These are phyloP conservation scores for Harrya chromipes DNA, from an alignment of 768 basidiomycete genomes.

Conservation along the genomic window DNA sequence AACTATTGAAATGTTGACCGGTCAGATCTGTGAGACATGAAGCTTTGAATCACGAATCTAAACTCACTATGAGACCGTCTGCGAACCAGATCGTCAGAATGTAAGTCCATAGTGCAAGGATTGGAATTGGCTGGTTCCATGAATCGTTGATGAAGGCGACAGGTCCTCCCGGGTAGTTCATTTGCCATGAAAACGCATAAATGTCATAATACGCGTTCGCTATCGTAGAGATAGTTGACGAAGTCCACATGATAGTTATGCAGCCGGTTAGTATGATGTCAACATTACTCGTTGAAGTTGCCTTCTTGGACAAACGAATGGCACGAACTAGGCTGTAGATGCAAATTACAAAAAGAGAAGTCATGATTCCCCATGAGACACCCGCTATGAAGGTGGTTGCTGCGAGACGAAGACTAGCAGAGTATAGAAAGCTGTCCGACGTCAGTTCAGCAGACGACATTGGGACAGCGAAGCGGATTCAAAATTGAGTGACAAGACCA, in stretches of 20 bases:
- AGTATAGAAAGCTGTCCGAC: neutral
- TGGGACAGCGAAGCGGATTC: too few relatives aligned
- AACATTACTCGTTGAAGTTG: neutral
- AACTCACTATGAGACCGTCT: neutral
- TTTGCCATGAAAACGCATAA: neutral
- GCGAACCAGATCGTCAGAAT: neutral
- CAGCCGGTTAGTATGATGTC: neutral
- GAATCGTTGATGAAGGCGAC: too few relatives aligned
- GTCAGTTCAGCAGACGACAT: too few relatives aligned
- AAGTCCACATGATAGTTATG: neutral
- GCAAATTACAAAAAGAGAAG: neutral
- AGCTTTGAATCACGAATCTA: neutral
- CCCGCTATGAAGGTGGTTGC: constrained; percentile 1
- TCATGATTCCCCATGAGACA: constrained; percentile 1
- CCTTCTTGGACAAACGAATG: neutral
- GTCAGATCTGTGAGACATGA: neutral
- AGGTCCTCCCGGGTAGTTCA: constrained; percentile 3
- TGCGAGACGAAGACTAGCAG: neutral
- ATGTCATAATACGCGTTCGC: neutral
- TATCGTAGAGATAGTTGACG: neutral
- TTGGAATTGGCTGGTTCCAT: neutral
- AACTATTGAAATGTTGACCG: too few relatives aligned
- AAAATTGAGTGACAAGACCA: too few relatives aligned
- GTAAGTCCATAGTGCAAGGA: neutral
- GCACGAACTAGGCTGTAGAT: neutral